Percentiles rank a stretch among this genome's conserved stretches.
Evolutionary conservation across 352 stramenopile species (phyloP).

Genomic region (Phytophthora parvispora): DNA sequence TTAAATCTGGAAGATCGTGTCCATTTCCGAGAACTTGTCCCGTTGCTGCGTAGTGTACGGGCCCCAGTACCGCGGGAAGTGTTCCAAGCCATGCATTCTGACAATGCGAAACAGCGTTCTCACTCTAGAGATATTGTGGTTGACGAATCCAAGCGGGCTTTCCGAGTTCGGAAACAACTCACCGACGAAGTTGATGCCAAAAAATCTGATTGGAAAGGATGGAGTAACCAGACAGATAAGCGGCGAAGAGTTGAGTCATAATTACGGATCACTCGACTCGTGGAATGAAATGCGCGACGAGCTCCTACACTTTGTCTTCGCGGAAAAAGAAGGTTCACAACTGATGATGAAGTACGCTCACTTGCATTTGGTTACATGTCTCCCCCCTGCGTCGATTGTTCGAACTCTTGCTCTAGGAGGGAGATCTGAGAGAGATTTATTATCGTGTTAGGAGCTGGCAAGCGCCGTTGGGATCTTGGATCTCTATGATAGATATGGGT

Average conservation of each 20-base stretch:
- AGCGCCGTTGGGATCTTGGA: no score
- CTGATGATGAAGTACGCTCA: no score
- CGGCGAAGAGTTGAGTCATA: slow-evolving; percentile 9
- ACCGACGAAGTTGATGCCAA: slow-evolving; percentile 17
- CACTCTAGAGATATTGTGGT: slow-evolving; percentile 24
- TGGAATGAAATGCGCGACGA: no score
- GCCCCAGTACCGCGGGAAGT: slow-evolving; percentile 48
- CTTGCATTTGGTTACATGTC: no score
- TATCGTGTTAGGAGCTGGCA: no score
- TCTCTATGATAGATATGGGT: no score
- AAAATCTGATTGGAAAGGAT: slow-evolving; percentile 46
- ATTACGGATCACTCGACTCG: no score
- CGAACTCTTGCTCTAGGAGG: no score
- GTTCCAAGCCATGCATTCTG: slow-evolving; percentile 46
- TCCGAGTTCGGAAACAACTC: slow-evolving; percentile 40
- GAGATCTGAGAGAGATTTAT: no score
- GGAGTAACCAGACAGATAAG: slow-evolving; percentile 37
- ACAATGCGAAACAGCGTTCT: slow-evolving; percentile 21
- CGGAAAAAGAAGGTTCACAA: no score
- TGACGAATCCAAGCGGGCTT: slow-evolving; percentile 63
- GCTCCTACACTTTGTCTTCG: no score
- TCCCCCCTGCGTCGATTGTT: no score
- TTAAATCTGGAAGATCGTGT: slow-evolving; percentile 56
- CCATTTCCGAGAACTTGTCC: slow-evolving; percentile 55
- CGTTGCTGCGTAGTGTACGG: slow-evolving; percentile 37